These are phyloP conservation scores for Capsicum chinense DNA, from an alignment of 257 asterid genomes.

Conservation along the genomic window DNA sequence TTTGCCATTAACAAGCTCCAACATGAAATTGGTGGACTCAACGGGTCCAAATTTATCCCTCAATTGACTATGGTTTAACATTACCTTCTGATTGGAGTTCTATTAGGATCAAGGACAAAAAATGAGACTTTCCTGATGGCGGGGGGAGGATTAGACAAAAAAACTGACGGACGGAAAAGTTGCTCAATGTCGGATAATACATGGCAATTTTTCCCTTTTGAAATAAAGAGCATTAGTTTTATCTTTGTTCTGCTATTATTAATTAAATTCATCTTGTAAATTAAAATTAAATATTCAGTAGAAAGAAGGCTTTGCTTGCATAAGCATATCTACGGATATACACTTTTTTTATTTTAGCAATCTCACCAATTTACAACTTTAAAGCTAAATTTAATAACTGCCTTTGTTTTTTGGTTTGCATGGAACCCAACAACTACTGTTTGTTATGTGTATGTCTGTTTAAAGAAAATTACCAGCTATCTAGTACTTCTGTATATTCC, in stretches of 20 bases:
- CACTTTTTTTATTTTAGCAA: background rate
- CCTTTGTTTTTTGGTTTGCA: background rate
- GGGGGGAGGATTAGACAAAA: background rate
- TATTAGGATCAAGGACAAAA: background rate
- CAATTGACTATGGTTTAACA: background rate
- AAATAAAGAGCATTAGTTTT: background rate
- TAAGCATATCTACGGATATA: background rate
- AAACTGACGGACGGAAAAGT: background rate
- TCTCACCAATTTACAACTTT: slow-evolving; percentile 1
- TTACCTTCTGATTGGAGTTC: slow-evolving; percentile 9
- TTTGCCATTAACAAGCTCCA: background rate
- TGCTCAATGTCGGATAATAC: background rate
- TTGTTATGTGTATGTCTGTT: background rate
- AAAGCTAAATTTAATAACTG: background rate
- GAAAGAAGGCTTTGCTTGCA: background rate
- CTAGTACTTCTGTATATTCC: background rate
- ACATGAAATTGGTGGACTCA: slow-evolving; percentile 1
- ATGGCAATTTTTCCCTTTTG: background rate
- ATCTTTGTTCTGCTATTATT: background rate
- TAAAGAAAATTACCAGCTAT: background rate
- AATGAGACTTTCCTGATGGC: background rate
- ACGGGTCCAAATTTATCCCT: background rate
- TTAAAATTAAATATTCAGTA: background rate
- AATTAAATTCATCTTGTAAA: background rate
- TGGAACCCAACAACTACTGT: background rate